Evolutionary conservation across 139 green algal species (phyloP), one percentile per base, ranked within the genome.

Genomic region (Closterium sp.): DNA sequence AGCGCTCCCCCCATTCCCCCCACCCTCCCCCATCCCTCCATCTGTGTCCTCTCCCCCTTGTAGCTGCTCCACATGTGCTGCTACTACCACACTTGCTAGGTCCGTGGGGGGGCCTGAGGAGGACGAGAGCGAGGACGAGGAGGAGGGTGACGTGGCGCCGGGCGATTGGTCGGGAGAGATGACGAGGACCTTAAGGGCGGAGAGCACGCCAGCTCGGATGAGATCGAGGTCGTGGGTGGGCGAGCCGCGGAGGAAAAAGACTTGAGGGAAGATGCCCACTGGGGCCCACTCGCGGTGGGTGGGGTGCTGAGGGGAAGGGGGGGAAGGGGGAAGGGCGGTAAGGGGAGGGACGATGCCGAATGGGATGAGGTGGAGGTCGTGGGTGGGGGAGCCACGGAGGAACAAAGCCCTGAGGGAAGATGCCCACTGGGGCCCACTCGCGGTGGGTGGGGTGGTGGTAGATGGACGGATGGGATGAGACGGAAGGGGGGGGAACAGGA

Each of bases 151-250:
- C 55, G 55, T 76, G 55, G 55, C 55, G 55, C 55, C 55, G 4
- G 55, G 55, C 55, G 12, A 76, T 76, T 76, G 55, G 55, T 76
- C 55, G 55, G 55, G 55, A 19, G 55, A 76, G 55, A 76, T 28
- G 55, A 76, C 55, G 9, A 76, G 86, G 30, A 81, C 90, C 4
- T 89, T 33, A 90, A 33, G 84, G 43, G 90, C 90, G 10, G 91
- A 87, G 21, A 92, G 35, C 16, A 92, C 90, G 36, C 90, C 90
- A 10, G 90, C 90, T 7, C 90, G 81, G 85, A 92, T 84, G 21
- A 92, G 90, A 23, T 89, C 84, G 4, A 92, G 90, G 19, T 92
- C 90, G 86, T 92, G n/a, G 7, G 64, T 28, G 16, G 90, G 90
- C 6, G 90, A 92, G 34, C 90, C 90, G 4, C 33, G 30, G 30